Percentiles rank a stretch among this genome's conserved stretches.
These are phyloP conservation scores for Podaxis pistillaris DNA, from an alignment of 768 basidiomycete genomes.

Conservation along the genomic window DNA sequence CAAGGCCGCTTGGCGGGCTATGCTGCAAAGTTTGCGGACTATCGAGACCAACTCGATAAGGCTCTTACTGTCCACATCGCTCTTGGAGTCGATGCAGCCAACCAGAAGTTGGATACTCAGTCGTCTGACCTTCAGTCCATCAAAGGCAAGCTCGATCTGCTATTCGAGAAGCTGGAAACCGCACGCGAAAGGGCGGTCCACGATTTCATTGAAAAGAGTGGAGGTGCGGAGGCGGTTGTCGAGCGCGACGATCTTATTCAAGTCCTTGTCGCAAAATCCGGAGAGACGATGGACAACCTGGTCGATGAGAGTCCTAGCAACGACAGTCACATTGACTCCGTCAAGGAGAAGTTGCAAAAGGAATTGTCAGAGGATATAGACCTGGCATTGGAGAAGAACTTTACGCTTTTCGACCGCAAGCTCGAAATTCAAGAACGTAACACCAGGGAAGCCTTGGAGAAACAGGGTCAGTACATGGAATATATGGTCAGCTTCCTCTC, in stretches of 20 bases:
- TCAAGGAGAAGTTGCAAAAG: constrained; percentile 28
- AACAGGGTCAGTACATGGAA: constrained; percentile 12
- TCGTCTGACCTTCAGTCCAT: constrained; percentile 20
- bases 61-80: constrained; percentile 38
- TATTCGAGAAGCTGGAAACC: constrained; percentile 37
- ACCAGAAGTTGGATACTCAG: constrained; percentile 29
- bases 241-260: constrained; percentile 31
- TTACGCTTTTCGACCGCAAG: constrained; percentile 43
- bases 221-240: constrained; percentile 34
- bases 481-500: not conserved
- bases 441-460: constrained; percentile 3
- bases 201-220: constrained; percentile 36
- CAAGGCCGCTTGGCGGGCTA: constrained; percentile 35
- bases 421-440: constrained; percentile 40
- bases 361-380: constrained; percentile 39
- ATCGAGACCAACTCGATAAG: constrained; percentile 33
- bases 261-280: constrained; percentile 29
- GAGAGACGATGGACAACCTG: constrained; percentile 25
- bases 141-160: constrained; percentile 30
- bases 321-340: not conserved
- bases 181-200: constrained; percentile 37
- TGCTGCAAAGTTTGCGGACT: constrained; percentile 30
- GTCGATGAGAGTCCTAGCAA: constrained; percentile 15
- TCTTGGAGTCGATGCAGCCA: constrained; percentile 32
- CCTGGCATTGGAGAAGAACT: constrained; percentile 34